Percentiles rank a stretch among this genome's conserved stretches.
Conservation (phyloP, 805 yeast genomes). For the Candida pseudoglaebosa region DNA sequence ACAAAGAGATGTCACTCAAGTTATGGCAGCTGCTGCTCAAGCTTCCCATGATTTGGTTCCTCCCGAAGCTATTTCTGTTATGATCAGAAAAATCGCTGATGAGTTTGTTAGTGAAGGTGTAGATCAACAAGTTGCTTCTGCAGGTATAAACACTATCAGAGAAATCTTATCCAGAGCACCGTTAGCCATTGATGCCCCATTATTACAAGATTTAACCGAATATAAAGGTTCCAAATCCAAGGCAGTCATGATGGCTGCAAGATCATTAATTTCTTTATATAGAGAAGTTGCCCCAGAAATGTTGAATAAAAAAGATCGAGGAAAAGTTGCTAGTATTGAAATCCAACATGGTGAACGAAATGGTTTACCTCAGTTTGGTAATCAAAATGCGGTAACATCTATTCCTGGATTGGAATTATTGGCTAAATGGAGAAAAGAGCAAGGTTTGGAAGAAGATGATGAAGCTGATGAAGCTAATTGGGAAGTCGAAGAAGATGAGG, state of each 20-base stretch:
- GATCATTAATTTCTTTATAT: constrained; percentile 77
- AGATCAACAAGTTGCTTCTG: constrained; percentile 95
- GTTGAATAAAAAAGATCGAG: constrained; percentile 87
- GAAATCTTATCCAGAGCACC: constrained; percentile 94
- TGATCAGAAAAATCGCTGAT: constrained; percentile 90
- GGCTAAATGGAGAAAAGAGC: constrained; percentile 76
- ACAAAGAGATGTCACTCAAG: constrained; percentile 89
- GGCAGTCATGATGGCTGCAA: constrained; percentile 92
- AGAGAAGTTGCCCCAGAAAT: constrained; percentile 96
- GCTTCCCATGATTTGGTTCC: constrained; percentile 96
- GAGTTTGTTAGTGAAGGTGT: constrained; percentile 99
- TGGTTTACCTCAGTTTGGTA: constrained; percentile 62
- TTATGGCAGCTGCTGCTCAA: constrained; percentile 96
- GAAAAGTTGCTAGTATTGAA: constrained; percentile 85
- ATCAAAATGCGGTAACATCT: constrained; percentile 60
- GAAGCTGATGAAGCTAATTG: constrained; percentile 47
- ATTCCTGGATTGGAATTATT: constrained; percentile 90
- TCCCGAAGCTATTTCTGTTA: constrained; percentile 78
- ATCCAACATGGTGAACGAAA: constrained; percentile 58
- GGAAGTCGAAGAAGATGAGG: constrained; percentile 54
- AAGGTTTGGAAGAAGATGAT: constrained; percentile 51
- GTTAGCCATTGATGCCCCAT: constrained; percentile 81
- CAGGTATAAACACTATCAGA: constrained; percentile 92
- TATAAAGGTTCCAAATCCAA: constrained; percentile 93
- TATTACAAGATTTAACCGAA: constrained; percentile 84